Base-by-base conservation (phyloP, 1,139 yeast genomes). In the Candida sojae region DNA sequence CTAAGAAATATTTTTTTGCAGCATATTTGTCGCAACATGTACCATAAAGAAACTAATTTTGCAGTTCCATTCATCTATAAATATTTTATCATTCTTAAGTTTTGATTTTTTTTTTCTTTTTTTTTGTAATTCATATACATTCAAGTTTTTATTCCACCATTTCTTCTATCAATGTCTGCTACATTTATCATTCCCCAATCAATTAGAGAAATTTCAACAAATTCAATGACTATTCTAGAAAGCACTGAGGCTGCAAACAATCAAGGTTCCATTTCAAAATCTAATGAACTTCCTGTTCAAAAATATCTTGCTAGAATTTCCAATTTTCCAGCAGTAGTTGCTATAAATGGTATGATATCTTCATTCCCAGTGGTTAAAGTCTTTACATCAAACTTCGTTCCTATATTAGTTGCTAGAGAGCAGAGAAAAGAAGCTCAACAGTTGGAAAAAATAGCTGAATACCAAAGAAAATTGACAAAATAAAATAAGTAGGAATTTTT, bases 311-410 rank as follows among this genome's bases (percentile, higher is more conserved):
- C 79, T 28, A 66, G 60, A 50, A 53, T 81, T 52, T 72, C 82
- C 45, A 73, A 78, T 44, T 71, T 71, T 53, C 86, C 87, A 1
- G 85, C 85, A 3, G 64, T 83, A 42, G 80, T 83, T 21, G 86
- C 88, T 5, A 58, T 82, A 46, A 80, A 80, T 48, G 85, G 86
- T 6, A 68, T 83, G 57, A 63, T 82, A 35, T 79, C 84, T 11
- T 79, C 86, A n/a, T 75, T 80, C 58, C 86, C 88, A 8, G 73
- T 78, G 26, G 76, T 78, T 47, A 80, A 82, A 61, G 68, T 80
- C 39, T 79, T 83, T 61, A 76, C 83, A 8, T 78, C 85, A 25
- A 81, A 81, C 60, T 82, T 84, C 12, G 77, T 82, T 37, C 87
- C 87, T 9, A 62, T 82, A 43, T 57, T 80, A 57, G 73, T 77